phyloP scores from a whole-genome alignment of 768 basidiomycete genomes.

The Hortiboletus flavorubellus region DNA sequence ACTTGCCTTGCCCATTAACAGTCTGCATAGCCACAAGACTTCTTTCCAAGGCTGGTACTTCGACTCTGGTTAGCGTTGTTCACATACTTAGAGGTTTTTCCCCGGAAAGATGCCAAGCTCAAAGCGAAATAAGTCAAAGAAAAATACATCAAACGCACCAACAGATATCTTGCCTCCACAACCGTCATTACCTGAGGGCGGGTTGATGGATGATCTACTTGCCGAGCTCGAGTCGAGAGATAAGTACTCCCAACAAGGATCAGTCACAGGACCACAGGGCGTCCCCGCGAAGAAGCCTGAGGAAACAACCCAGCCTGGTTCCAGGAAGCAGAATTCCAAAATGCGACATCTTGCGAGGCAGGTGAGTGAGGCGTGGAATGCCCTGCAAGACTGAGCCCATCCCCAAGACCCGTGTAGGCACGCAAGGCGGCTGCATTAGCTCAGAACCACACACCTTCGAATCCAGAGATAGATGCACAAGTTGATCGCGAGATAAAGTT shows the following conservation, averaged over 20 bases:
- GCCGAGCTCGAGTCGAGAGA: conserved; percentile 71
- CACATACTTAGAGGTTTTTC: no score
- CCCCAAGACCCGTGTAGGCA: conserved; percentile 42
- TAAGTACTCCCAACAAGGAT: conserved; percentile 45
- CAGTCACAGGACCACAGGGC: conserved; percentile 42
- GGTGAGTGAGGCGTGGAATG: conserved; percentile 39
- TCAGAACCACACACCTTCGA: conserved; percentile 46
- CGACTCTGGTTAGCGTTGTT: neutral
- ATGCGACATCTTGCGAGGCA: conserved; percentile 67
- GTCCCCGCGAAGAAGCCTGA: conserved; percentile 28
- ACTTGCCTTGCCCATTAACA: no score
- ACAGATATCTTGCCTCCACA: conserved; percentile 21
- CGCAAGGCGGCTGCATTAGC: conserved; percentile 67
- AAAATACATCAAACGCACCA: conserved; percentile 32
- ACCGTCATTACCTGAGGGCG: conserved; percentile 41
- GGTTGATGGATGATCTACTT: conserved; percentile 72
- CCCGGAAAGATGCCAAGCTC: conserved; percentile 21
- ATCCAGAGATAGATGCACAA: conserved; percentile 58
- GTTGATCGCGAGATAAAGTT: conserved; percentile 63
- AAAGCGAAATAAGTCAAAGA: conserved; percentile 59
- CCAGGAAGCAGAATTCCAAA: conserved; percentile 55
- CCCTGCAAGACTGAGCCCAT: neutral
- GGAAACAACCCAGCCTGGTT: conserved; percentile 17
- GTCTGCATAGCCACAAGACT: conserved; percentile 14
- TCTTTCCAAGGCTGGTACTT: neutral